These are phyloP conservation scores for Tanacetum coccineum DNA, from an alignment of 129 eudicot species.

Conservation along the genomic window DNA sequence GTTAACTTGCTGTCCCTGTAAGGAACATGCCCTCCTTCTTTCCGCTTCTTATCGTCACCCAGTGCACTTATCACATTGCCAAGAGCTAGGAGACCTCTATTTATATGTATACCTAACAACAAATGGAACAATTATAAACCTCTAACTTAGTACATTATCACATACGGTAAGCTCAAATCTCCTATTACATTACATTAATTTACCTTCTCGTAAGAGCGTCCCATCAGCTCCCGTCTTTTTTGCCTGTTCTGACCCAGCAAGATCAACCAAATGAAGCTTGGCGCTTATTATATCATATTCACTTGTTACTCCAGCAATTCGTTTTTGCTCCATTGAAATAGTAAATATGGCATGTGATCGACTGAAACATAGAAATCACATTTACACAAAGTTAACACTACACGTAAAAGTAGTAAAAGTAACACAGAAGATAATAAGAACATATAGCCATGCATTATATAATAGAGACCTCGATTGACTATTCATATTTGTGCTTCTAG, in stretches of 20 bases:
- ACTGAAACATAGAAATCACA: constrained; percentile 34
- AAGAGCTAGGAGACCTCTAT: constrained; percentile 86
- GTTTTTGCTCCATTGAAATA: constrained; percentile 83
- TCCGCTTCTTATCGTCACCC: constrained; percentile 95
- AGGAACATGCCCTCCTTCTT: constrained; percentile 98
- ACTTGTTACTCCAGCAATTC: constrained; percentile 24
- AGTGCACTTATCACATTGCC: constrained; percentile 96
- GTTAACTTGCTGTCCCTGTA: constrained; percentile 96
- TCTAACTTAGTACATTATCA: background rate
- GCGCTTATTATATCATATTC: constrained; percentile 79
- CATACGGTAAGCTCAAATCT: constrained; percentile 8
- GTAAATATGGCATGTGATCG: constrained; percentile 99
- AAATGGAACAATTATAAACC: constrained; percentile 6
- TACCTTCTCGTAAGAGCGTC: constrained; percentile 87
- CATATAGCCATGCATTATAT: background rate
- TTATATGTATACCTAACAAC: constrained; percentile 79
- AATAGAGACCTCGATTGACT: constrained; percentile 84
- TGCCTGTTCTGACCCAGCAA: constrained; percentile 96
- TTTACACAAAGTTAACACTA: constrained; percentile 1
- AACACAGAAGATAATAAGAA: constrained; percentile 4
- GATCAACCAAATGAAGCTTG: constrained; percentile 89
- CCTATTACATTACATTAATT: too few relatives aligned
- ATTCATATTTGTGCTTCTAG: constrained; percentile 99
- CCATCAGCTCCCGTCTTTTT: constrained; percentile 98
- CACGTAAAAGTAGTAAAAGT: constrained; percentile 11